Base-by-base conservation (phyloP, 2,329 filamentous ascomycete genomes). In the Neonectria neomacrospora region DNA sequence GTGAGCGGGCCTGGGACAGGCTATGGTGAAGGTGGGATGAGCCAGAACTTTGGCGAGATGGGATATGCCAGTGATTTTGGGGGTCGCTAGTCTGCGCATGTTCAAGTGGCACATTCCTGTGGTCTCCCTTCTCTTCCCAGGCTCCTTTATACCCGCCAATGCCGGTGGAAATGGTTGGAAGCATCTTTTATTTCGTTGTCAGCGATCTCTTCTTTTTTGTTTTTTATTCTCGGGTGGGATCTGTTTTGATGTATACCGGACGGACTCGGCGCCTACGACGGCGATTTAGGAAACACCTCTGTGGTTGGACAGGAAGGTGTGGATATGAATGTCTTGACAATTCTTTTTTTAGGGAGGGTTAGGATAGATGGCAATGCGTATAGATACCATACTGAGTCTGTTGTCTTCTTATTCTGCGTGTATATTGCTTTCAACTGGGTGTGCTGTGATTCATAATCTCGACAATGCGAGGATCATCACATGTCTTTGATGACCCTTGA, bases 1-100 rank as follows among this genome's bases (percentile, higher is more conserved):
- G 83, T 90, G 41, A 89, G 86, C 59, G 86, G 86, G 1, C 86
- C 88, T 2, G 88, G 87, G 32, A 88, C 84, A 4, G 86, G 85
- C 0, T 88, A 83, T 61, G 85, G 85, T 11, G 84, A 85, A n/a
- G 84, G 85, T 1, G 82, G 85, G 9, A 81, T 88, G 80, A 77
- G 77, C 26, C 85, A 87, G 68, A 83, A 81, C 61, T 88, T 83
- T 71, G 83, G 72, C 30, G 72, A 74, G 39, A 74, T 74, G 69
- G 72, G 72, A 54, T 74, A 74, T 41, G 58, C 68, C 20, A 74
- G 72, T 45, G 72, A 74, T 44, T 74, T 73, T 52, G 72, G 72
- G 11, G 72, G 72, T 18, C 72, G 70, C 23, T 73, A 60, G 54
- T 39, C 51, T 45, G 32, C 23, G 45, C 57, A 8, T 48, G 16